These are phyloP conservation scores for Lolium perenne DNA, from an alignment of 176 grass and related monocot genomes.

Conservation along the genomic window DNA sequence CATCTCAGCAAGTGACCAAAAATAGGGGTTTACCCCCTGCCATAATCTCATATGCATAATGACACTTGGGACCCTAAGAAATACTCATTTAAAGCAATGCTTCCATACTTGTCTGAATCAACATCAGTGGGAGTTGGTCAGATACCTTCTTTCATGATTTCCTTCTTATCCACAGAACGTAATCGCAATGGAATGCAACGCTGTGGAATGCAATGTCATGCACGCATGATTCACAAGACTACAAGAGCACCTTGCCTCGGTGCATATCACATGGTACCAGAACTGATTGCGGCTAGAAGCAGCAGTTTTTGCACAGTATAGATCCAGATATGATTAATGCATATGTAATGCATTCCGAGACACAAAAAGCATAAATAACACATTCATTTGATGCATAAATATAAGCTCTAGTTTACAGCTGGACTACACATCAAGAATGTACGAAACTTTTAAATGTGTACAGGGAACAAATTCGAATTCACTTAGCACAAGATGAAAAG, in stretches of 20 bases:
- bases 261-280: not conserved
- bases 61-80: not conserved
- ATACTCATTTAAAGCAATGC: not conserved
- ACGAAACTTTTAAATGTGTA: not conserved
- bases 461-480: not conserved
- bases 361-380: not conserved
- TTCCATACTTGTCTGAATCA: not conserved
- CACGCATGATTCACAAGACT: not conserved
- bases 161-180: not conserved
- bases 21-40: not conserved
- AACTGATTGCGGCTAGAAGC: not conserved
- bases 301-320: not conserved
- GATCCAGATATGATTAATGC: not conserved
- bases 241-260: not conserved
- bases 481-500: not conserved
- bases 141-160: not conserved
- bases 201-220: not conserved
- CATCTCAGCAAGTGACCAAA: not conserved
- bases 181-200: not conserved
- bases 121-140: not conserved
- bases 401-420: not conserved
- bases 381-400: not conserved
- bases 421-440: not conserved
- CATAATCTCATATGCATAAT: not conserved
- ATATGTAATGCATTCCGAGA: not conserved